phyloP scores from a whole-genome alignment of 2,329 filamentous ascomycete genomes.

The Penicillium sp. region DNA sequence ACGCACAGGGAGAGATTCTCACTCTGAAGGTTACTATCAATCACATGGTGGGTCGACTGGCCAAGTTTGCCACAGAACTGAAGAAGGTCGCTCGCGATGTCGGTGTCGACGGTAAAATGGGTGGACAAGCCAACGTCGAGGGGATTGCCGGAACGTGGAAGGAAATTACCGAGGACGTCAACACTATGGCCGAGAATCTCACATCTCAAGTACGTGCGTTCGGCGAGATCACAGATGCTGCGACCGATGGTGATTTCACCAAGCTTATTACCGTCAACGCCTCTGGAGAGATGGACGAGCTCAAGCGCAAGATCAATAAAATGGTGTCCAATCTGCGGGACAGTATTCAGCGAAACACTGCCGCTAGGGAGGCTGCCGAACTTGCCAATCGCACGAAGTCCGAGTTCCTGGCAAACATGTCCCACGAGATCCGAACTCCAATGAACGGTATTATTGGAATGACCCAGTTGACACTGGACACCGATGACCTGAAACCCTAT shows the following conservation, averaged over 20 bases:
- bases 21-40: conserved; percentile 96
- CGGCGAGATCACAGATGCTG: conserved; percentile 96
- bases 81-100: conserved; percentile 95
- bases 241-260: conserved; percentile 94
- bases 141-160: conserved; percentile 95
- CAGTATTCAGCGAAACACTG: conserved; percentile 94
- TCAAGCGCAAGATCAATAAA: conserved; percentile 98
- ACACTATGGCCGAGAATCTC: conserved; percentile 83
- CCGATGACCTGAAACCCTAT: conserved; percentile 88
- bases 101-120: conserved; percentile 97
- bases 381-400: conserved; percentile 97
- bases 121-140: conserved; percentile 90
- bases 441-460: conserved; percentile 99
- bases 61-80: conserved; percentile 93
- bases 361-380: conserved; percentile 92
- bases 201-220: conserved; percentile 97
- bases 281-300: conserved; percentile 97
- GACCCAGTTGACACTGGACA: conserved; percentile 94
- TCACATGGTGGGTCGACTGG: conserved; percentile 95
- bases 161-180: conserved; percentile 95
- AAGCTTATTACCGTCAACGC: conserved; percentile 96
- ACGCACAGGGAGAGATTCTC: conserved; percentile 91
- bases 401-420: conserved; percentile 98
- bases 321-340: conserved; percentile 97
- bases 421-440: conserved; percentile 93